Conservation (phyloP, 2,329 filamentous ascomycete genomes). For the Rachicladosporium sp. region DNA sequence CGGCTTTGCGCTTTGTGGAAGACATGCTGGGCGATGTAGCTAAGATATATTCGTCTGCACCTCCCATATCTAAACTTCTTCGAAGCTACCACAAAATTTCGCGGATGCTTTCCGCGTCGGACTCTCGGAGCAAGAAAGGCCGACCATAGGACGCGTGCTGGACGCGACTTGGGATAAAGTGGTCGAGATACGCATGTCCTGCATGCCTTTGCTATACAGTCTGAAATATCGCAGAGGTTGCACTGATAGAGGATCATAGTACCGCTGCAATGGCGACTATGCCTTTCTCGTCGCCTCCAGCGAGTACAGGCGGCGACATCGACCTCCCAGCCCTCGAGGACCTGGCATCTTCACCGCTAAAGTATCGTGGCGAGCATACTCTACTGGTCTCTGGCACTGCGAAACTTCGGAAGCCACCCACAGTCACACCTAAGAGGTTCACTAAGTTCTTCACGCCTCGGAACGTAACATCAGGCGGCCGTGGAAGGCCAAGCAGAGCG, state of each 20-base stretch:
- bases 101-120: too few species aligned
- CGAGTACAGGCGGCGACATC: slow-evolving; percentile 20
- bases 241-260: too few species aligned
- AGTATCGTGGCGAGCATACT: slow-evolving; percentile 5
- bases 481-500: slow-evolving; percentile 25
- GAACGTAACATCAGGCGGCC: slow-evolving; percentile 16
- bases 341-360: slow-evolving; percentile 17
- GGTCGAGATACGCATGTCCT: too few species aligned
- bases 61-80: too few species aligned
- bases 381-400: slow-evolving; percentile 12
- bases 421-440: slow-evolving; percentile 40
- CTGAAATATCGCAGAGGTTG: not conserved
- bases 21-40: slow-evolving; percentile 24
- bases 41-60: too few species aligned
- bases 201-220: too few species aligned
- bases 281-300: slow-evolving; percentile 19
- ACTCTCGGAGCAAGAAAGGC: too few species aligned
- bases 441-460: slow-evolving; percentile 40
- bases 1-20: slow-evolving; percentile 35
- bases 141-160: too few species aligned
- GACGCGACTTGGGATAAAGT: too few species aligned
- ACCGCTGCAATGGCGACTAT: slow-evolving; percentile 21
- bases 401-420: slow-evolving; percentile 35
- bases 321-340: slow-evolving; percentile 22
- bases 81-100: too few species aligned